phyloP scores from a whole-genome alignment of 441 rosid genomes.

The Pelargonium myrrhifolium region DNA sequence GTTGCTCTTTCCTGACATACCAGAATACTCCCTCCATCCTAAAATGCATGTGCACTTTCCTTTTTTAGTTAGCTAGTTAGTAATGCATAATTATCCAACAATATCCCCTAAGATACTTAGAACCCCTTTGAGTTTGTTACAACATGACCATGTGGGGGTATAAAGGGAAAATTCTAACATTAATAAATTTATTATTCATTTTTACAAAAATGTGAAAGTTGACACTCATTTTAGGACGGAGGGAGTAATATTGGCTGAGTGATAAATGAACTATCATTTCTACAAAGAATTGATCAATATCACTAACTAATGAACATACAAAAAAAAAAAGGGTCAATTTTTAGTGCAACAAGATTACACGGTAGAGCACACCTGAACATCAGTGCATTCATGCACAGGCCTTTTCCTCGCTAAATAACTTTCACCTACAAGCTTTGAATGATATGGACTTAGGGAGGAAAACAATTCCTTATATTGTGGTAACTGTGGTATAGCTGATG shows the following conservation, averaged over 20 bases:
- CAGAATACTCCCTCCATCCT: background rate
- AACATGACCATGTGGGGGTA: too few species aligned
- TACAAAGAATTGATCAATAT: background rate
- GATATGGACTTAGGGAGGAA: conserved; percentile 62
- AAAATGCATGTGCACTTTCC: too few species aligned
- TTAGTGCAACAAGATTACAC: conserved; percentile 7
- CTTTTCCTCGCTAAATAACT: conserved; percentile 83
- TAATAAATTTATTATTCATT: too few species aligned
- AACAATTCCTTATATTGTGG: conserved; percentile 70
- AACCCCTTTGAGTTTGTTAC: too few species aligned
- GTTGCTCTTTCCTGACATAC: background rate
- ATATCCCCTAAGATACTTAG: too few species aligned
- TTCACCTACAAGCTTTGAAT: conserved; percentile 90
- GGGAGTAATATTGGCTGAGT: background rate
- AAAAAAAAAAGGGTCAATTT: too few species aligned
- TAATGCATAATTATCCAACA: too few species aligned
- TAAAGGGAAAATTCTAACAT: too few species aligned
- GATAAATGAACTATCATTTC: background rate
- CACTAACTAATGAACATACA: too few species aligned
- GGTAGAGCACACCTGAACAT: conserved; percentile 58
- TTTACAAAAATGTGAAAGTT: too few species aligned
- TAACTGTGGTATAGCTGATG: conserved; percentile 68
- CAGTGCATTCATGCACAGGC: conserved; percentile 82
- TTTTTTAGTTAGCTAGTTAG: too few species aligned
- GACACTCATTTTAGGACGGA: too few species aligned